phyloP scores from a whole-genome alignment of 208 protist genomes.

The Leishmania aethiopica region DNA sequence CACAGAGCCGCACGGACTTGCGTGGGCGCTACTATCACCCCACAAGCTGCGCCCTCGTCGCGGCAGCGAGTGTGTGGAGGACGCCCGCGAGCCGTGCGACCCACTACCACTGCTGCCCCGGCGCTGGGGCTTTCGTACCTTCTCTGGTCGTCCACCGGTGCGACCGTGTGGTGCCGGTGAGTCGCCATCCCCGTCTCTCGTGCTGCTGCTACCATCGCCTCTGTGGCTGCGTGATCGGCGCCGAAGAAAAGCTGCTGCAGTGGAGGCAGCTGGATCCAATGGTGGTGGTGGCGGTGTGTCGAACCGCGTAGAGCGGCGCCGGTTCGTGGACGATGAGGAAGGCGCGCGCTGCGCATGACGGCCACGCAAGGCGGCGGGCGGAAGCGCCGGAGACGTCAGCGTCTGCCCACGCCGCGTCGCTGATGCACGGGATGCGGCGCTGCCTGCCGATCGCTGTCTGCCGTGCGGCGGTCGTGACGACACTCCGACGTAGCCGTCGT shows the following conservation, averaged over 20 bases:
- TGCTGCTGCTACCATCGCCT: conserved; percentile 1
- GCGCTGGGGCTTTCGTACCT: conserved; percentile 6
- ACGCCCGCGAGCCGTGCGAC: conserved; percentile 19
- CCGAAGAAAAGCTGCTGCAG: background rate
- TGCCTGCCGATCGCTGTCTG: conserved; percentile 5
- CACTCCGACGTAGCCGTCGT: background rate
- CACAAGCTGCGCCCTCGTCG: conserved; percentile 20
- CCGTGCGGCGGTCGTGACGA: background rate
- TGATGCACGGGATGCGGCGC: conserved; percentile 8
- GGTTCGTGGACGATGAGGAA: background rate
- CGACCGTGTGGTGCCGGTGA: conserved; percentile 56
- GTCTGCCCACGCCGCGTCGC: conserved; percentile 9
- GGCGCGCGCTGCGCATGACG: conserved; percentile 6
- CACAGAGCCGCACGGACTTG: conserved; percentile 35
- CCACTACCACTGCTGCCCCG: conserved; percentile 6
- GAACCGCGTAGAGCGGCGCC: conserved; percentile 31
- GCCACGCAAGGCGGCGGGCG: conserved; percentile 8
- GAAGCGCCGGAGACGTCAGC: conserved; percentile 33
- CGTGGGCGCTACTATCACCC: conserved; percentile 14
- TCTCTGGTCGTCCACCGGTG: conserved; percentile 44
- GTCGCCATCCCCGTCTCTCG: conserved; percentile 37
- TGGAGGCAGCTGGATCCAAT: background rate
- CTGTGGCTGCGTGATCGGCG: conserved; percentile 1
- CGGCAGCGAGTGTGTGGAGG: conserved; percentile 16
- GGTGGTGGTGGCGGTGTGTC: conserved; percentile 33